Evolutionary conservation across 768 basidiomycete genomes (phyloP).

Genomic region (Hemileccinum rubropunctum): DNA sequence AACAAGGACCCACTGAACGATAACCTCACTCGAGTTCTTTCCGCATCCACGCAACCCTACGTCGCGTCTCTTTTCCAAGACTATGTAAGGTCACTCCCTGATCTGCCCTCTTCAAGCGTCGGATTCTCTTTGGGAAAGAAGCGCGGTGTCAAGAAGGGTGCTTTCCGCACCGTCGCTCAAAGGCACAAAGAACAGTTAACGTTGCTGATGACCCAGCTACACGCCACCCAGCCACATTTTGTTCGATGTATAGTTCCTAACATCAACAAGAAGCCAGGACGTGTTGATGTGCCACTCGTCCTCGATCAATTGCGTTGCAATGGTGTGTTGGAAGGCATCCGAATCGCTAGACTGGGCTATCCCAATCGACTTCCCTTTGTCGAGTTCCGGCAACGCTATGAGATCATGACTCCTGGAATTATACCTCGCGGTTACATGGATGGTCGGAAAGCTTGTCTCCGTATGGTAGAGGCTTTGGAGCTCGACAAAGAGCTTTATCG

Average conservation of each 20-base stretch:
- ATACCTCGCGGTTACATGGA: conserved; percentile 98
- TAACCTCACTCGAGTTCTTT: conserved; percentile 86
- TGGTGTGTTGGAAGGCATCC: conserved; percentile 97
- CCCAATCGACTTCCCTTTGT: conserved; percentile 96
- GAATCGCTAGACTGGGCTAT: conserved; percentile 95
- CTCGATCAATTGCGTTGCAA: conserved; percentile 97
- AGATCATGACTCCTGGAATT: conserved; percentile 90
- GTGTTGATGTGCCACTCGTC: conserved; percentile 91
- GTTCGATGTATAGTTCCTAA: conserved; percentile 99
- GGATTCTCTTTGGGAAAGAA: conserved; percentile 53
- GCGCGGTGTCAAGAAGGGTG: conserved; percentile 86
- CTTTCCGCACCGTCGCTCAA: conserved; percentile 94
- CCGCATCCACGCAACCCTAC: conserved; percentile 77
- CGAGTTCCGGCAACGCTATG: conserved; percentile 96
- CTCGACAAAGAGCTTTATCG: conserved; percentile 83
- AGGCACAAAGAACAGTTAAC: conserved; percentile 94
- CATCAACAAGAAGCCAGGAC: conserved; percentile 82
- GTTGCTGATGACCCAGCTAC: conserved; percentile 87
- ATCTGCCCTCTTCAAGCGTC: conserved; percentile 33
- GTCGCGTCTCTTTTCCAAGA: conserved; percentile 85
- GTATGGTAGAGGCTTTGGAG: conserved; percentile 87
- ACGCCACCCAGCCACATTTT: conserved; percentile 96
- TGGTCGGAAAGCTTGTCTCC: conserved; percentile 87
- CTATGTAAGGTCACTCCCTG: conserved; percentile 49
- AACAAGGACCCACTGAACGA: conserved; percentile 99